These are phyloP conservation scores for Aspergillus pseudoviridinutans DNA, from an alignment of 2,329 filamentous ascomycete genomes.

Conservation along the genomic window DNA sequence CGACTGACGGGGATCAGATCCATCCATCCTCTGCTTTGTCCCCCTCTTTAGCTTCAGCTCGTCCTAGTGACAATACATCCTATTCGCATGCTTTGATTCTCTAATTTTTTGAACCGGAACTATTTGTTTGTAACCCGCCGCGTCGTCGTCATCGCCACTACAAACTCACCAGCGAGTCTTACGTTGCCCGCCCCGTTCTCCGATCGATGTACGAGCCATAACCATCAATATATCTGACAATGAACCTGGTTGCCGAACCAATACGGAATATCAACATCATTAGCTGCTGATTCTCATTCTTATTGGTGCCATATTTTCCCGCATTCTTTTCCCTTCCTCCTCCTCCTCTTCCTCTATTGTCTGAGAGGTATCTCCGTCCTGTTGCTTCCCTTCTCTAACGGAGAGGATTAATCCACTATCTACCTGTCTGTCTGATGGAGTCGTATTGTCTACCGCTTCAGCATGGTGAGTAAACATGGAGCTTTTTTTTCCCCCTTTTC, in stretches of 20 bases:
- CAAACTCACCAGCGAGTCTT: not conserved
- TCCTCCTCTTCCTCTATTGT: not conserved
- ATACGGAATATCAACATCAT: not conserved
- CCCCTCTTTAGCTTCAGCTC: not conserved
- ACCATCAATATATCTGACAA: not conserved
- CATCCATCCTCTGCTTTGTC: not conserved
- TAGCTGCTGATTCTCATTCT: constrained; percentile 1
- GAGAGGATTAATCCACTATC: constrained; percentile 5
- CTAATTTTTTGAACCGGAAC: not conserved
- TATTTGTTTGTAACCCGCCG: not conserved
- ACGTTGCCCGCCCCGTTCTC: not conserved
- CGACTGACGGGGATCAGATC: not conserved
- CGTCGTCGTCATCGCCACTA: not conserved
- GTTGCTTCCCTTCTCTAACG: not conserved
- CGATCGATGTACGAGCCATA: not conserved
- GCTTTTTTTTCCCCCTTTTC: not conserved
- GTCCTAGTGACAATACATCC: not conserved
- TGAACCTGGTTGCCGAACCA: not conserved
- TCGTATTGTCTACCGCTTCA: constrained; percentile 20
- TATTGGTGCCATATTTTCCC: constrained; percentile 5
- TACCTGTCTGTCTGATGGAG: constrained; percentile 23
- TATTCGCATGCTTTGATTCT: not conserved
- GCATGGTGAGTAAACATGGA: constrained; percentile 31
- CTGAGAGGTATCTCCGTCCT: constrained; percentile 3
- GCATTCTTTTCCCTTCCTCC: constrained; percentile 2